Conservation (phyloP, 352 stramenopile genomes). For the Phytophthora hybrid region DNA sequence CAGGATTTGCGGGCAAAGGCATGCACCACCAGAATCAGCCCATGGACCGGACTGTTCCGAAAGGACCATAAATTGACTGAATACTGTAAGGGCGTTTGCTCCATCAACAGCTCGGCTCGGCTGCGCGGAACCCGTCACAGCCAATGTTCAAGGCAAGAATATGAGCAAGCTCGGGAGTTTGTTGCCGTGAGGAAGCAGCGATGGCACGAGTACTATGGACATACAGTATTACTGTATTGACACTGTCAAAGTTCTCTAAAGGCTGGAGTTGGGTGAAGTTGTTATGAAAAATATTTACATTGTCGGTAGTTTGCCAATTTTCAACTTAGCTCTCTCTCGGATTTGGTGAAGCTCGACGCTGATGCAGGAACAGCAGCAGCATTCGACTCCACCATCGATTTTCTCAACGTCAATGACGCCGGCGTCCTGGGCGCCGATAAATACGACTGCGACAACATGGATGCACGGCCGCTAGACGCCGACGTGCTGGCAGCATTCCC, state of each 20-base stretch:
- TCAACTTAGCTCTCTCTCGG: background rate
- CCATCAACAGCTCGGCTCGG: background rate
- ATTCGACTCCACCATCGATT: slow-evolving; percentile 26
- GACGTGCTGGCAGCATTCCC: slow-evolving; percentile 2
- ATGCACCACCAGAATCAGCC: slow-evolving; percentile 37
- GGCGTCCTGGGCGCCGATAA: slow-evolving; percentile 28
- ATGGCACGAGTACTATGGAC: background rate
- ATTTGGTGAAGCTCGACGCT: slow-evolving; percentile 18
- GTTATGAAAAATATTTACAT: slow-evolving; percentile 27
- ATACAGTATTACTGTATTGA: background rate
- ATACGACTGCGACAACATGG: slow-evolving; percentile 29
- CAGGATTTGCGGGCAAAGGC: slow-evolving; percentile 29
- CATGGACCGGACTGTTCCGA: slow-evolving; percentile 21
- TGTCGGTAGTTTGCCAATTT: background rate
- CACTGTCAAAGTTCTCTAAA: background rate
- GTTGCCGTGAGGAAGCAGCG: background rate
- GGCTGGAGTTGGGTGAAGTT: slow-evolving; percentile 1
- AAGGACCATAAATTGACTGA: slow-evolving; percentile 10
- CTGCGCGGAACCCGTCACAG: background rate
- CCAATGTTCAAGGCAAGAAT: background rate
- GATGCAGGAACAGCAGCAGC: background rate
- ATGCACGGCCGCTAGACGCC: background rate
- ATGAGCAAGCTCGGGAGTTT: background rate
- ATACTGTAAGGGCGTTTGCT: slow-evolving; percentile 14
- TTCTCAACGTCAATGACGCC: slow-evolving; percentile 32